Base-by-base conservation (phyloP, 192 early-diverging fungal species). In the Lobosporangium transversale region DNA sequence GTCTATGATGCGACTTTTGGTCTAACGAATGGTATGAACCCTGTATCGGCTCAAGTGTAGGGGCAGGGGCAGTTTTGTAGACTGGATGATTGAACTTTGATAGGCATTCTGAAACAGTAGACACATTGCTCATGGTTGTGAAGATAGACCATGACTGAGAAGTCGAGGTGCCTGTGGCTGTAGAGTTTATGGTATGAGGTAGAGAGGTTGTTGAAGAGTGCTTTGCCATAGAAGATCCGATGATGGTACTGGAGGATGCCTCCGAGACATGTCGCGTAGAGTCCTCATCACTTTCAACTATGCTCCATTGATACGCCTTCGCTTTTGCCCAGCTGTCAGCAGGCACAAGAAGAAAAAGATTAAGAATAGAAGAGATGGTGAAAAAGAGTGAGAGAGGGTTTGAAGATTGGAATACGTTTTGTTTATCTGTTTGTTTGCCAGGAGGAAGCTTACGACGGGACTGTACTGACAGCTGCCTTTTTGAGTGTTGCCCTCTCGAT, bases 391-490 rank as follows among this genome's bases (percentile, higher is more conserved):
- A n/a, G n/a, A n/a, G n/a, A n/a, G n/a, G n/a, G n/a, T n/a, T n/a
- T n/a, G n/a, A n/a, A n/a, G n/a, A n/a, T n/a, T n/a, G n/a, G n/a
- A n/a, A n/a, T n/a, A n/a, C n/a, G n/a, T n/a, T n/a, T n/a, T n/a
- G n/a, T n/a, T n/a, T 29, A 10, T 7, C 15, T 48, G n/a, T 37
- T 44, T 27, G 29, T 6, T 35, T 15, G 37, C 37, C 8, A 40
- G 37, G 7, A 40, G 7, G 37, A 14, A 40, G 7, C 48, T 59
- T 71, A 71, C 69, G 43, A 23, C 8, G 69, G 69, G 1, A 42
- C 9, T 2, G 60, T 71, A 36, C 47, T 57, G 48, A 71, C 69
- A 17, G 37, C 43, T 20, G 69, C 26, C 52, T 71, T 71, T 32
- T 54, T 62, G 21, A 58, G 23, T 3, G 69, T 56, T 12, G 59